Conservation (phyloP, 805 yeast species). For the Kazachstania bromeliacearum region DNA sequence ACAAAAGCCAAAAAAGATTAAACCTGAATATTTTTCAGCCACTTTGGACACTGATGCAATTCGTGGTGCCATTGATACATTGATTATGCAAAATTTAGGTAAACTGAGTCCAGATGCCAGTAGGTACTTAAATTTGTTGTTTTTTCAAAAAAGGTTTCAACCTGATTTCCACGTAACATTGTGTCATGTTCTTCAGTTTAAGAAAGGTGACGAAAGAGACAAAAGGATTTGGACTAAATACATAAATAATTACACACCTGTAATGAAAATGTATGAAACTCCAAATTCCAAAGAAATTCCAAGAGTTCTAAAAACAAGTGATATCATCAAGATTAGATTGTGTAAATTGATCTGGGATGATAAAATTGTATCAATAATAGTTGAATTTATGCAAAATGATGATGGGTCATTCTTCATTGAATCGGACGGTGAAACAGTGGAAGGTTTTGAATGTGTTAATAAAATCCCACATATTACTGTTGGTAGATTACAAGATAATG, state of each 20-base stretch:
- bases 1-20: constrained; percentile 8
- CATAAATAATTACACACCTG: constrained; percentile 14
- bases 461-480: constrained; percentile 61
- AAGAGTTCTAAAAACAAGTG: constrained; percentile 10
- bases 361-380: constrained; percentile 46
- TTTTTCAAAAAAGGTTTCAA: constrained; percentile 34
- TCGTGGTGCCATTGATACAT: constrained; percentile 1
- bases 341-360: constrained; percentile 41
- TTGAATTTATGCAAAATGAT: constrained; percentile 20
- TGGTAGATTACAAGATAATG: constrained; percentile 42
- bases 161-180: constrained; percentile 58
- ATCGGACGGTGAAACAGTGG: constrained; percentile 7
- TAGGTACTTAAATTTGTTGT: constrained; percentile 1
- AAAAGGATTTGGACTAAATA: constrained; percentile 25
- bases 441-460: constrained; percentile 31
- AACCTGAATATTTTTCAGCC: constrained; percentile 39
- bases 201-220: constrained; percentile 21
- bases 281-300: constrained; percentile 3
- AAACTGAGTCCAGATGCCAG: background rate
- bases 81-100: constrained; percentile 1
- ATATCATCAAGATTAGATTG: constrained; percentile 35
- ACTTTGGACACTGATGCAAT: constrained; percentile 8
- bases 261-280: constrained; percentile 4
- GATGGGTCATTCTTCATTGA: constrained; percentile 9
- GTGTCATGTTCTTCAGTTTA: constrained; percentile 36